Percentiles rank a stretch among this genome's conserved stretches.
Evolutionary conservation across 1,139 yeast genomes (phyloP).

Genomic region (Arxiozyma bovina): DNA sequence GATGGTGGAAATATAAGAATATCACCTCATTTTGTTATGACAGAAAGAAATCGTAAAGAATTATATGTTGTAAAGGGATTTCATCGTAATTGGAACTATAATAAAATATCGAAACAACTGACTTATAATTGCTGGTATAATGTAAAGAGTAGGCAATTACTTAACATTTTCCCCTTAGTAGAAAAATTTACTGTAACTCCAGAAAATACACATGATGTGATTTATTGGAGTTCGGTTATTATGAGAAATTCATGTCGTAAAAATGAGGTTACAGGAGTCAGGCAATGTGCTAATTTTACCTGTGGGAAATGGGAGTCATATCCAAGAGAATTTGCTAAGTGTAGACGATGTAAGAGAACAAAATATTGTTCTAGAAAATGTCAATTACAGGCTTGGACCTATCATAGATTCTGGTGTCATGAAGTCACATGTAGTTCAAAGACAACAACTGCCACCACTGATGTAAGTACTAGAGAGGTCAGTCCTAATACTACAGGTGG

Average conservation of each 20-base stretch:
- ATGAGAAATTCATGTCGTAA: slow-evolving; percentile 92
- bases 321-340: slow-evolving; percentile 89
- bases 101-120: slow-evolving; percentile 14
- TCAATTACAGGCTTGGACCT: slow-evolving; percentile 85
- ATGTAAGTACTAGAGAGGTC: slow-evolving; percentile 8
- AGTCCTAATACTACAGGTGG: slow-evolving; percentile 5
- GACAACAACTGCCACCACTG: slow-evolving; percentile 19
- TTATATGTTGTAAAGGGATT: slow-evolving; percentile 3
- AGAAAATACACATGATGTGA: slow-evolving; percentile 61
- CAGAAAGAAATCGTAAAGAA: slow-evolving; percentile 1
- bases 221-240: slow-evolving; percentile 94
- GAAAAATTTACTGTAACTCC: slow-evolving; percentile 79
- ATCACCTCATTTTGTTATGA: background rate
- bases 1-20: background rate
- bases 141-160: slow-evolving; percentile 25
- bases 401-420: slow-evolving; percentile 88
- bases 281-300: slow-evolving; percentile 88
- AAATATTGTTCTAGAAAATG: slow-evolving; percentile 91
- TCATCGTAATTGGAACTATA: slow-evolving; percentile 13
- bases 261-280: slow-evolving; percentile 84
- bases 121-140: slow-evolving; percentile 16
- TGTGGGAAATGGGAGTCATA: slow-evolving; percentile 95
- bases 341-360: slow-evolving; percentile 87
- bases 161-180: slow-evolving; percentile 81
- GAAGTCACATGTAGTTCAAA: slow-evolving; percentile 17